A percentile compares a stretch with the other conserved stretches of the same genome.
phyloP scores from a whole-genome alignment of 78 protist genomes.

The Acrasis kona region DNA sequence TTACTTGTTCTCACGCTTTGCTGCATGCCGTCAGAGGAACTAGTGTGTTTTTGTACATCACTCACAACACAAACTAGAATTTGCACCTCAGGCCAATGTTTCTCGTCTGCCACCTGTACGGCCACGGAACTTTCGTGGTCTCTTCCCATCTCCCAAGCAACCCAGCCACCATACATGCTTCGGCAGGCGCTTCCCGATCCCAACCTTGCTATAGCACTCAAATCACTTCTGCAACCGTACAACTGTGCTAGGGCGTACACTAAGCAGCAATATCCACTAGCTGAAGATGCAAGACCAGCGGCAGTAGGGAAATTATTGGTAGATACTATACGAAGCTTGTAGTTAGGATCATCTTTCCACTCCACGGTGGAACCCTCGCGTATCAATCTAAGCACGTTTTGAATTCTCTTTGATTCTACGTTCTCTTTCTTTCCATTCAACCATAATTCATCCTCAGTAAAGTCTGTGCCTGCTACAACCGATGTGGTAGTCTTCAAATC shows the following conservation, averaged over 20 bases:
- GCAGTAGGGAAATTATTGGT: slow-evolving; percentile 96
- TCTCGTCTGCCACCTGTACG: slow-evolving; percentile 7
- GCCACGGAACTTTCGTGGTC: slow-evolving; percentile 50
- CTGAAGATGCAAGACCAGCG: slow-evolving; percentile 98
- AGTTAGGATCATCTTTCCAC: neutral
- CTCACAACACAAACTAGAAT: slow-evolving; percentile 75
- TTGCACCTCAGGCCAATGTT: slow-evolving; percentile 87
- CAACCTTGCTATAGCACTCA: slow-evolving; percentile 54
- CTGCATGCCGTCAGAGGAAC: slow-evolving; percentile 93
- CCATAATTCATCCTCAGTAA: slow-evolving; percentile 64
- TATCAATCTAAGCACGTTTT: slow-evolving; percentile 24
- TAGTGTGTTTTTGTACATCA: slow-evolving; percentile 73
- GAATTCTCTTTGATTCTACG: slow-evolving; percentile 1
- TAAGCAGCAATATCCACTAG: slow-evolving; percentile 84
- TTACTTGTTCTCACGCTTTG: slow-evolving; percentile 54
- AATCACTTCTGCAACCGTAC: slow-evolving; percentile 26
- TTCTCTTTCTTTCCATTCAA: slow-evolving; percentile 75
- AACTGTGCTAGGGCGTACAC: slow-evolving; percentile 53
- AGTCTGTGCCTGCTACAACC: slow-evolving; percentile 11
- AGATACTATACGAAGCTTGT: slow-evolving; percentile 59
- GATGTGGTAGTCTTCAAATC: slow-evolving; percentile 71
- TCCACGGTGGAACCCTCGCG: neutral
- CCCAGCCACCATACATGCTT: slow-evolving; percentile 90
- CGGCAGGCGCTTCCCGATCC: slow-evolving; percentile 98
- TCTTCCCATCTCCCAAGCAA: slow-evolving; percentile 85